Percentiles rank a stretch among this genome's conserved stretches.
These are phyloP conservation scores for Sarcodon aspratus DNA, from an alignment of 768 basidiomycete species.

Conservation along the genomic window DNA sequence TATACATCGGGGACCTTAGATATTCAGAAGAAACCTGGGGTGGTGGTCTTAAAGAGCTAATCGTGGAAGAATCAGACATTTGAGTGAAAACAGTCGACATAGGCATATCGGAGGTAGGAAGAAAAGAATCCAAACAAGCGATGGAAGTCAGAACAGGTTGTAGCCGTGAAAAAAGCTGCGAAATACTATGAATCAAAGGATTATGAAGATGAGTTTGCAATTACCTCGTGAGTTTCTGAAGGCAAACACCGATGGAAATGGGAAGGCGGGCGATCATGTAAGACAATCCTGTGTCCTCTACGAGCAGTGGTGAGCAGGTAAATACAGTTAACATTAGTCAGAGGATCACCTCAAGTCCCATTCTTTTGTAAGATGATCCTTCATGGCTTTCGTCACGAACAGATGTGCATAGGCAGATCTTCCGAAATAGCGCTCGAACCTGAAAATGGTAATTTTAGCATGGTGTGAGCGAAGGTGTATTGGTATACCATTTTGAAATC, in stretches of 20 bases:
- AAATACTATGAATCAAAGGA: slow-evolving; percentile 18
- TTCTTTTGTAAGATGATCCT: slow-evolving; percentile 48
- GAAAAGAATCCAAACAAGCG: slow-evolving; percentile 28
- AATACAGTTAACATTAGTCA: not conserved
- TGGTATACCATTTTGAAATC: slow-evolving; percentile 57
- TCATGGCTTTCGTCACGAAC: slow-evolving; percentile 90
- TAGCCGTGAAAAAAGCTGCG: slow-evolving; percentile 41
- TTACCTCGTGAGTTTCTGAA: slow-evolving; percentile 69
- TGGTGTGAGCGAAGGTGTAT: not conserved
- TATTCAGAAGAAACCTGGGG: not conserved
- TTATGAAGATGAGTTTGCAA: slow-evolving; percentile 6
- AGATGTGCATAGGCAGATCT: slow-evolving; percentile 76
- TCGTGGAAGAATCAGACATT: slow-evolving; percentile 14
- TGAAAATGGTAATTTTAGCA: slow-evolving; percentile 18
- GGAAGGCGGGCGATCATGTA: slow-evolving; percentile 85
- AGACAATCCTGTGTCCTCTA: slow-evolving; percentile 69
- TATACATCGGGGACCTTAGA: not conserved
- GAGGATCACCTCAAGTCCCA: slow-evolving; percentile 67
- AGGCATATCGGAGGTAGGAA: slow-evolving; percentile 40
- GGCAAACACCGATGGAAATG: slow-evolving; percentile 67
- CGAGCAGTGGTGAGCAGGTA: slow-evolving; percentile 2
- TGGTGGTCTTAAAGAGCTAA: slow-evolving; percentile 22
- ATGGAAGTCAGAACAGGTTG: slow-evolving; percentile 42
- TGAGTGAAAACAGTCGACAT: slow-evolving; percentile 57
- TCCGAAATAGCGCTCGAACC: slow-evolving; percentile 82